Conservation (phyloP, 2,329 filamentous ascomycete species). For the Clonostachys rhizophaga region DNA sequence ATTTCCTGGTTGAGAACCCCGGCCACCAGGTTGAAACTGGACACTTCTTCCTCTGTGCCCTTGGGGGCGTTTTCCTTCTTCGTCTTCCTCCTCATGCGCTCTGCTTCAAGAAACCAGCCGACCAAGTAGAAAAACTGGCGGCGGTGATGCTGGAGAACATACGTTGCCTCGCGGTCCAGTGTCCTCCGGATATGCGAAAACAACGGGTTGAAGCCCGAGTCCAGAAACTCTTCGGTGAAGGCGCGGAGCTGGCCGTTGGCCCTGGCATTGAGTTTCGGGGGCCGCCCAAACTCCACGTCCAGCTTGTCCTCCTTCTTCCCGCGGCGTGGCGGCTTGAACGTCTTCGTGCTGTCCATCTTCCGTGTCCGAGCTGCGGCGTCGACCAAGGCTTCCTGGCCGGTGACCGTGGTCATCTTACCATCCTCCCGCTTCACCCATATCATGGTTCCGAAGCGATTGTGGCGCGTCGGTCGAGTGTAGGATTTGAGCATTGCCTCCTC, state of each 20-base stretch:
- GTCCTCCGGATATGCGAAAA: slow-evolving; percentile 84
- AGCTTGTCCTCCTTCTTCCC: slow-evolving; percentile 57
- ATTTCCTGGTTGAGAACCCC: slow-evolving; percentile 91
- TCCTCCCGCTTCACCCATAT: slow-evolving; percentile 90
- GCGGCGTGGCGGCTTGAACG: slow-evolving; percentile 76
- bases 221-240: slow-evolving; percentile 91
- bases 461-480: slow-evolving; percentile 76
- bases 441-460: slow-evolving; percentile 96
- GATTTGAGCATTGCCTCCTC: slow-evolving; percentile 79
- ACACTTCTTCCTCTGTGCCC: slow-evolving; percentile 45
- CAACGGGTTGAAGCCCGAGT: slow-evolving; percentile 90
- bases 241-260: slow-evolving; percentile 73
- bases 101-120: slow-evolving; percentile 88
- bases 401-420: slow-evolving; percentile 78
- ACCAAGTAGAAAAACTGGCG: slow-evolving; percentile 90
- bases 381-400: slow-evolving; percentile 80
- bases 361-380: slow-evolving; percentile 68
- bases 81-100: slow-evolving; percentile 64
- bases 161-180: slow-evolving; percentile 82
- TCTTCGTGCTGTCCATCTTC: slow-evolving; percentile 89
- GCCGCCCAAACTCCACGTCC: slow-evolving; percentile 71
- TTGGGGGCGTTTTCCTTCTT: slow-evolving; percentile 48
- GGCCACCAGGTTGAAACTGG: slow-evolving; percentile 83
- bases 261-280: slow-evolving; percentile 62
- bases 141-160: slow-evolving; percentile 71